A percentile compares a stretch with the other conserved stretches of the same genome.
Evolutionary conservation across 1,139 yeast genomes (phyloP).

Genomic region (Arxiozyma telluris): DNA sequence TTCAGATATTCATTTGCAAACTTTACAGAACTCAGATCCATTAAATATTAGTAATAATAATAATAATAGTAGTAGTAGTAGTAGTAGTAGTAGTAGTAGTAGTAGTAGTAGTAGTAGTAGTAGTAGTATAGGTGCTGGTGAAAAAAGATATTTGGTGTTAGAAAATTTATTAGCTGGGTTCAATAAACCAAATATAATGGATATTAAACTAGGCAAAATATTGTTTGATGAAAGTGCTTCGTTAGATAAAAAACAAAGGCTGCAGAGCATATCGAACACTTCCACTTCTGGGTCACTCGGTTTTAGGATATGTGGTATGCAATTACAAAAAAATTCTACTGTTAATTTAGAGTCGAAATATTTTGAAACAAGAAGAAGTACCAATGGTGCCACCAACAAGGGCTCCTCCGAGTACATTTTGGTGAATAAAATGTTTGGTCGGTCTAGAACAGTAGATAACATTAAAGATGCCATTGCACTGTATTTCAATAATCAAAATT

Average conservation of each 20-base stretch:
- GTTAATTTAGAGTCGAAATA: slow-evolving; percentile 11
- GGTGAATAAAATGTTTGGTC: slow-evolving; percentile 65
- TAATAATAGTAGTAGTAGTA: neutral
- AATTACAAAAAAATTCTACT: slow-evolving; percentile 32
- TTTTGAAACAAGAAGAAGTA: slow-evolving; percentile 18
- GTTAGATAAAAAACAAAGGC: slow-evolving; percentile 51
- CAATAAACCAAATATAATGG: slow-evolving; percentile 61
- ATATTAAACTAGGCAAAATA: slow-evolving; percentile 68
- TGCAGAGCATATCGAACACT: slow-evolving; percentile 49
- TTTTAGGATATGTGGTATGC: slow-evolving; percentile 86
- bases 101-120: too few relatives aligned
- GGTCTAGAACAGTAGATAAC: slow-evolving; percentile 41
- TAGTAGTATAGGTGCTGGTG: neutral
- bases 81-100: neutral
- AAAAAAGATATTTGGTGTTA: slow-evolving; percentile 47
- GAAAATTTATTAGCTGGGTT: slow-evolving; percentile 61
- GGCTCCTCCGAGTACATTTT: slow-evolving; percentile 36
- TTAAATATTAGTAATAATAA: neutral
- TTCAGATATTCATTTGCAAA: slow-evolving; percentile 7
- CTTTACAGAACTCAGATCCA: neutral
- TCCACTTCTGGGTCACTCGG: slow-evolving; percentile 78
- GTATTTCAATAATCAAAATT: slow-evolving; percentile 40
- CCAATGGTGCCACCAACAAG: neutral
- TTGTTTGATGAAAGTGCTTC: slow-evolving; percentile 44
- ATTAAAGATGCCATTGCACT: slow-evolving; percentile 42